Base-by-base conservation (phyloP, 2,329 filamentous ascomycete species). In the Fusarium luffae region DNA sequence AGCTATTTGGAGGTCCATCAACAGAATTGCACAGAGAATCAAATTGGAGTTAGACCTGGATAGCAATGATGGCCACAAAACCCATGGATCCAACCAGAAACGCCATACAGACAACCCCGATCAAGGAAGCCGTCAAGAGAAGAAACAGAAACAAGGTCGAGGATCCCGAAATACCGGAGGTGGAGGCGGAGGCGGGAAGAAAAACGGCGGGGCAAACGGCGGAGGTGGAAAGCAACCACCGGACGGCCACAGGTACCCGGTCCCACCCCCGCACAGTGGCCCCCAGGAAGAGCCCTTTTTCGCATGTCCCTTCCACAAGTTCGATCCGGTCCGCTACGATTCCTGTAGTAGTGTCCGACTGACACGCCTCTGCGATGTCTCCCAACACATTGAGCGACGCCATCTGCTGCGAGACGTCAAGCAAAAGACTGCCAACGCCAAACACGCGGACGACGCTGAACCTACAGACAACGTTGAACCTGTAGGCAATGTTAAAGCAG, bases 241-340 rank as follows among this genome's bases (percentile, higher is more conserved):
- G 32, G 48, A 50, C 48, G 48, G 48, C 48, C 48, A 50, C 48
- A 50, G 48, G 48, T 40, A 27, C 48, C 48, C 47, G 47, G 30
- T 14, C 30, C 21, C 47, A 21, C 47, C 27, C 27, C 27, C 32
- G 32, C 16, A 50, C 30, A 50, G 16, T 19, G 48, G 10, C 9
- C 32, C 32, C 32, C 23, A 49, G 46, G n/a, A n/a, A n/a, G n/a
- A n/a, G n/a, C n/a, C n/a, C n/a, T 30, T 30, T 30, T 30, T 56
- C 16, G n/a, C 12, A 25, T 56, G 54, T 40, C 54, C 54, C 25
- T 49, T 56, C 23, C 46, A 49, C 43, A 41, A 49, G 32, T 23
- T 18, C 11, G 30, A 56, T 19, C 54, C 54, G 25, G 32, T 23
- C n/a, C 54, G 54, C 32, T 30, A 27, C 43, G n/a, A 41, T 56